Base-by-base conservation (phyloP, 371 early-diverging fungal genomes). In the Rhizopus stolonifer region DNA sequence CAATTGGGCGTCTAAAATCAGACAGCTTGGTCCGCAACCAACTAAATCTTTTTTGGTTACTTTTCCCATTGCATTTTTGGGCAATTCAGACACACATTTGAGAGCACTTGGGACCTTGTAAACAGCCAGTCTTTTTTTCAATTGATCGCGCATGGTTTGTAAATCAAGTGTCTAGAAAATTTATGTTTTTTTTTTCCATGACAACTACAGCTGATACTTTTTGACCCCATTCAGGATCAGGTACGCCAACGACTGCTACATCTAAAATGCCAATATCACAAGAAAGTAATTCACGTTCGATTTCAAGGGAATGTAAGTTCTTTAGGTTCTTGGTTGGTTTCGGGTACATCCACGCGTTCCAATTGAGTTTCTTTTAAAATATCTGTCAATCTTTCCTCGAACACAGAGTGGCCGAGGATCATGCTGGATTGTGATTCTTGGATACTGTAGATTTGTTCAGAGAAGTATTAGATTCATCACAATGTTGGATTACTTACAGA, bases 31-130 rank as follows among this genome's bases (percentile, higher is more conserved):
- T 1, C 58, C 63, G 5, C 10, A 18, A 1, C 52, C 59, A 19
- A 67, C 47, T 36, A 90, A 64, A 5, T 79, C 81, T 64, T 89
- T 91, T 67, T 94, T 94, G 58, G 88, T 89, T 19, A 93, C 86
- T 72, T 94, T 94, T 32, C 92, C 91, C 91, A 94, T 92, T 5
- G 88, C 85, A 65, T 93, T 94, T 44, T 88, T 80, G 23, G 93
- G 94, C 48, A 94, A 62, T 49, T 84, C 81, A 23, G 74, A 53
- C 0, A 79, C 66, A 5, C 71, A 42, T 29, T 65, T 57, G 19
- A 85, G 49, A 49, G 60, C 32, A 38, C 61, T 75, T 10, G 94
- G 94, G 0, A 89, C 61, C 66, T 93, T 91, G 65, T 92, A 91
- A 25, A 70, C 70, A 3, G 92, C 91, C 55, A 93, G 49, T 38